These are phyloP conservation scores for Exidia glandulosa DNA, from an alignment of 768 basidiomycete species.

Conservation along the genomic window DNA sequence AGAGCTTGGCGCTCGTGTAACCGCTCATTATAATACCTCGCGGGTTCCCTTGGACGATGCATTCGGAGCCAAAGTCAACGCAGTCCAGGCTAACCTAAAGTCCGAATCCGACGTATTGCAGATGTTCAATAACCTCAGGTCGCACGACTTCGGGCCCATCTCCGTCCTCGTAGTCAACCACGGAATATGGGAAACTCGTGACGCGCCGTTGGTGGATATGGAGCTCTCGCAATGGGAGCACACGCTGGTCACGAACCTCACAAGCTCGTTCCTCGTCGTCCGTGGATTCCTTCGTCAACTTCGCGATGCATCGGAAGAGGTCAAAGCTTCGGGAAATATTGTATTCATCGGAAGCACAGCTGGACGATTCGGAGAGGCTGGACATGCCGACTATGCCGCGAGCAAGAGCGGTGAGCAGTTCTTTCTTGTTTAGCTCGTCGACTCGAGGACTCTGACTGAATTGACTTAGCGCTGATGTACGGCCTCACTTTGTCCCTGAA, in stretches of 20 bases:
- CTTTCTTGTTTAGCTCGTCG: neutral
- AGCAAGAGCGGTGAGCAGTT: slow-evolving; percentile 49
- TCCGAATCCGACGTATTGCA: slow-evolving; percentile 40
- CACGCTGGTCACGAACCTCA: slow-evolving; percentile 53
- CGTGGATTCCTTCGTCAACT: slow-evolving; percentile 47
- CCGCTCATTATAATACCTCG: slow-evolving; percentile 57
- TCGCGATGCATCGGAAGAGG: slow-evolving; percentile 22
- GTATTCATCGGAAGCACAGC: slow-evolving; percentile 61
- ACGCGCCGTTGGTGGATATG: slow-evolving; percentile 45
- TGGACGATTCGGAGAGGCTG: slow-evolving; percentile 62
- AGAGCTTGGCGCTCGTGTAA: slow-evolving; percentile 64
- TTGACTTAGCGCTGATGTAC: slow-evolving; percentile 55
- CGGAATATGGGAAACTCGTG: slow-evolving; percentile 35
- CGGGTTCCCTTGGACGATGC: slow-evolving; percentile 30
- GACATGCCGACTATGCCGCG: slow-evolving; percentile 55
- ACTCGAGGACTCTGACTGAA: neutral
- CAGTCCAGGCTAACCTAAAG: slow-evolving; percentile 48
- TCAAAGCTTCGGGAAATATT: slow-evolving; percentile 46
- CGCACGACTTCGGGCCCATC: slow-evolving; percentile 33
- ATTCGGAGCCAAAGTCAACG: slow-evolving; percentile 23
- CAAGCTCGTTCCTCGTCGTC: slow-evolving; percentile 55
- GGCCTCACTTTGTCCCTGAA: slow-evolving; percentile 58
- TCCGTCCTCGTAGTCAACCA: slow-evolving; percentile 56
- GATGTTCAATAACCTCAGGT: slow-evolving; percentile 35
- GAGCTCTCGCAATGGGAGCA: slow-evolving; percentile 49